These are phyloP conservation scores for Trametes sp. DNA, from an alignment of 1,284 basidiomycete species.

Conservation along the genomic window DNA sequence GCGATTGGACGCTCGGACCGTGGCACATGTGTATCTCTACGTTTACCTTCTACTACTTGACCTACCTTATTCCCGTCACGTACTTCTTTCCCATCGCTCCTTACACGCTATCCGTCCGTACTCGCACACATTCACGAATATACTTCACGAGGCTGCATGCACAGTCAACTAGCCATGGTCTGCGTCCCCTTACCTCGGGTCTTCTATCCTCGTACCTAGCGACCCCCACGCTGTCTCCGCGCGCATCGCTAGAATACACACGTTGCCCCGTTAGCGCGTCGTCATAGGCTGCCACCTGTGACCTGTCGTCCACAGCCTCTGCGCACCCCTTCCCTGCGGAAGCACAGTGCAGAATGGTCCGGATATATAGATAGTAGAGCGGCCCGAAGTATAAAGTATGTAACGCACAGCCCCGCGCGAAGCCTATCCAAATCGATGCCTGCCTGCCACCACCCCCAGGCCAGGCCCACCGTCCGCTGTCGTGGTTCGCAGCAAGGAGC, in stretches of 20 bases:
- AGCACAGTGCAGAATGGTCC: no score
- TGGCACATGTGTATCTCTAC: neutral
- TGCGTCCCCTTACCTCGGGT: neutral
- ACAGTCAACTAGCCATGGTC: neutral
- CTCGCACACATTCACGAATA: neutral
- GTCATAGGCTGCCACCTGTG: no score
- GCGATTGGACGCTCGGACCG: neutral
- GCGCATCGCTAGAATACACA: neutral
- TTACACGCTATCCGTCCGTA: neutral
- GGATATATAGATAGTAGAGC: neutral
- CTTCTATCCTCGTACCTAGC: neutral
- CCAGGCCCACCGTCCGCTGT: no score
- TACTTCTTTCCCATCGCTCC: neutral
- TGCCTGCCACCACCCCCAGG: no score
- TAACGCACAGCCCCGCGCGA: constrained; percentile 1
- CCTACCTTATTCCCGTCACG: no score
- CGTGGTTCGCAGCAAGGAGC: no score
- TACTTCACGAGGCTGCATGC: neutral
- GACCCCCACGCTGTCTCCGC: neutral
- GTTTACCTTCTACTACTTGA: neutral
- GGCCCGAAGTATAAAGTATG: neutral
- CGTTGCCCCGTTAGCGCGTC: neutral
- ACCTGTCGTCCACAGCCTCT: no score
- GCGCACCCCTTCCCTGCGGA: no score
- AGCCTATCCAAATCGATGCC: neutral